A percentile compares a stretch with the other conserved stretches of the same genome.
Conservation (phyloP, 2,329 filamentous ascomycete species). For the Ophiobolus disseminans region DNA sequence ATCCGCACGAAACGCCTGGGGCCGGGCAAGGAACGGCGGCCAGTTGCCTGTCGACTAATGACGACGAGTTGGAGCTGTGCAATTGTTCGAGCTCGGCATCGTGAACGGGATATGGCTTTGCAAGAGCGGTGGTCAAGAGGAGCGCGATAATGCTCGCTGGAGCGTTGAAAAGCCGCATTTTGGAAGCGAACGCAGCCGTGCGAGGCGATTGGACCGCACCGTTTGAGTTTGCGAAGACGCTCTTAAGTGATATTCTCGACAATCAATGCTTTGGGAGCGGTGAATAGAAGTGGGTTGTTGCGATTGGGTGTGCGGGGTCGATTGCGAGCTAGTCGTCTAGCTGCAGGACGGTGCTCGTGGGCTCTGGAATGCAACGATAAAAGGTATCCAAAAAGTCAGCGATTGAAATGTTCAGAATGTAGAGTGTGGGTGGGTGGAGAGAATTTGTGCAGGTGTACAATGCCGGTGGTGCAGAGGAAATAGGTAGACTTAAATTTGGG, state of each 20-base stretch:
- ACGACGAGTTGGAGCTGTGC: no score
- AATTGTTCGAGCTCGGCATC: conserved; percentile 33
- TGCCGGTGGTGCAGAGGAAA: conserved; percentile 34
- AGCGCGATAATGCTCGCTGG: conserved; percentile 69
- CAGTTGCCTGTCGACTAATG: no score
- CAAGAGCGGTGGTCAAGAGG: conserved; percentile 56
- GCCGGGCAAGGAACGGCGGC: conserved; percentile 22
- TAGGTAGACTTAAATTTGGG: conserved; percentile 39
- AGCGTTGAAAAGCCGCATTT: conserved; percentile 59
- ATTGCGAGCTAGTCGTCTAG: conserved; percentile 21
- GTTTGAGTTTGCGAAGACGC: not conserved
- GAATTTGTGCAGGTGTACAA: conserved; percentile 20
- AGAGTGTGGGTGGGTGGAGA: conserved; percentile 14
- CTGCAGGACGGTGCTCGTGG: conserved; percentile 8
- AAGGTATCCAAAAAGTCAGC: conserved; percentile 17
- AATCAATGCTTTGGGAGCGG: not conserved
- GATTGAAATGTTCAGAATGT: conserved; percentile 7
- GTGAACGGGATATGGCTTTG: conserved; percentile 42
- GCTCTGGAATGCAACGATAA: conserved; percentile 3
- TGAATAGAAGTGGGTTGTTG: conserved; percentile 5
- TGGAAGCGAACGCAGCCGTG: conserved; percentile 14
- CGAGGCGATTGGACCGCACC: conserved; percentile 5
- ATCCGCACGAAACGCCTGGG: conserved; percentile 41
- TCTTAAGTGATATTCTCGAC: not conserved
- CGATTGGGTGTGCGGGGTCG: conserved; percentile 26